Evolutionary conservation across 768 basidiomycete genomes (phyloP), one percentile per base, ranked within the genome.

Genomic region (Crassisporium funariophilum): DNA sequence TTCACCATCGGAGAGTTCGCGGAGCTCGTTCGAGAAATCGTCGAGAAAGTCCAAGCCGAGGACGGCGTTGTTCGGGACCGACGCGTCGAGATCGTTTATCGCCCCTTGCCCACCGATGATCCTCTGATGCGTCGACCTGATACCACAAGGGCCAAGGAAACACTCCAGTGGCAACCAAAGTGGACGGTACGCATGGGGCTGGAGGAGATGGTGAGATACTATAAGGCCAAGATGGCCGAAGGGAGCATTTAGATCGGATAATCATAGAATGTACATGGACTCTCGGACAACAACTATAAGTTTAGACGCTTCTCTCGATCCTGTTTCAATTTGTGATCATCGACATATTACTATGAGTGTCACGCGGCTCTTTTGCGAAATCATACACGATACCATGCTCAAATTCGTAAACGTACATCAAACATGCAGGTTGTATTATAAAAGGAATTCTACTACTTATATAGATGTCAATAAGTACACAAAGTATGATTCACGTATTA

Each of bases 1-100:
- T 97, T 94, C 68, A 93, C 91, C 35, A 95, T 99, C 59, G 83
- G 86, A 40, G 86, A 95, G 52, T 98, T 98, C 66, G 97, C 97
- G 8, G 82, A 88, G 62, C 79, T 92, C 50, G 93, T 99, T 44
- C 82, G 92, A 45, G 88, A 95, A 40, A 84, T 93, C 47, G 97
- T 98, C 36, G 88, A 88, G 68, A 88, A 91, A 71, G 91, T 99
- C 12, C 91, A 98, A 68, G 77, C 79, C 55, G 87, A 93, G 56
- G 91, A 92, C 57, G 86, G 87, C 35, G 66, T 75, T 40, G 67
- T 73, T 46, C 74, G 62, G 29, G 53, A 65, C 8, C 71, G 75
- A 17, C 78, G 76, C 48, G 81, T 86, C 51, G 61, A 87, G 41
- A 83, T 94, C 58, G 71, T 91, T 35, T 81, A 92, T 62, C 84